These are phyloP conservation scores for Fusarium kyushuense DNA, from an alignment of 2,329 filamentous ascomycete species.

Conservation along the genomic window DNA sequence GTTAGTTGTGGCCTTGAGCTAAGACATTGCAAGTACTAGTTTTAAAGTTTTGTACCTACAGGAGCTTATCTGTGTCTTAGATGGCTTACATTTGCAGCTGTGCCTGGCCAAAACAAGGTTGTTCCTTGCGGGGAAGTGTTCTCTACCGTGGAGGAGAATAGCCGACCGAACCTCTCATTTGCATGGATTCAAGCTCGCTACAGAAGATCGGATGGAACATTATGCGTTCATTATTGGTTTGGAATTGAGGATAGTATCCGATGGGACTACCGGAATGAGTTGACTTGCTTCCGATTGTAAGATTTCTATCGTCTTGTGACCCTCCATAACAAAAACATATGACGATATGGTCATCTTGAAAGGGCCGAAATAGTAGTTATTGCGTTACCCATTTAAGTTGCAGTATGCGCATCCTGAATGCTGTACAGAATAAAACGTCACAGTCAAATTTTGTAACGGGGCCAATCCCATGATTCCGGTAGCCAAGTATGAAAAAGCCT, in stretches of 20 bases:
- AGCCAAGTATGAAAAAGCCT: too few species aligned
- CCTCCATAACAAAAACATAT: neutral
- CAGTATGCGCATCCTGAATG: neutral
- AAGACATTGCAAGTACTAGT: neutral
- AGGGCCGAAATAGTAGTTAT: neutral
- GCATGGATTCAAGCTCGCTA: neutral
- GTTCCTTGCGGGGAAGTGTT: neutral
- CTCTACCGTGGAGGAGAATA: neutral
- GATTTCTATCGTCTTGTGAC: neutral
- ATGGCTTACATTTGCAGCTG: constrained; percentile 3
- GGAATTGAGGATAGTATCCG: neutral
- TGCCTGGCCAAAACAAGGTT: neutral
- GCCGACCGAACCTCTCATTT: constrained; percentile 3
- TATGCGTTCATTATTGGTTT: constrained; percentile 1
- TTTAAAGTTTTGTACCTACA: neutral
- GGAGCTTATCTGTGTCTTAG: constrained; percentile 7
- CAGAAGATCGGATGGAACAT: constrained; percentile 1
- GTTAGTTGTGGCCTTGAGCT: neutral
- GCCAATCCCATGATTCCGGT: neutral
- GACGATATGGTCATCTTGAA: neutral
- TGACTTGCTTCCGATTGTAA: neutral
- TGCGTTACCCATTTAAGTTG: neutral
- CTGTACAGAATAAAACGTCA: fast-evolving
- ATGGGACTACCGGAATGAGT: neutral
- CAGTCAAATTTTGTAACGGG: neutral